phyloP scores from a whole-genome alignment of 1,139 yeast genomes.

The Suhomyces maxii region DNA sequence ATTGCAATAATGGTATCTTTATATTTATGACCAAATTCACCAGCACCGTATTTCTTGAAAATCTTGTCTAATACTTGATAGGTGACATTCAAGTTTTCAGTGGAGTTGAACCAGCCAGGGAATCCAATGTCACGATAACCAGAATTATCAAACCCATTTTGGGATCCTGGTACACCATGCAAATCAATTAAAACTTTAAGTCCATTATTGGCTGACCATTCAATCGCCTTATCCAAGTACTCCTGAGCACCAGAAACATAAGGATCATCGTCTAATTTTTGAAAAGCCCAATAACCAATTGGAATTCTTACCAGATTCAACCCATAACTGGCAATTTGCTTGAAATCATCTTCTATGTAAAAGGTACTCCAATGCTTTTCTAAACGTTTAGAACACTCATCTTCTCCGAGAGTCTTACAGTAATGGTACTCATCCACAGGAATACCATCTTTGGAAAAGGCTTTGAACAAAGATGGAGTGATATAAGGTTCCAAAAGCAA shows the following conservation, averaged over 20 bases:
- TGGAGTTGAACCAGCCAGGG: constrained; percentile 52
- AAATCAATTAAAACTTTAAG: constrained; percentile 62
- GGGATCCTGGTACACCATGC: constrained; percentile 69
- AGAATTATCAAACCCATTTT: constrained; percentile 71
- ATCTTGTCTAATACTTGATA: constrained; percentile 44
- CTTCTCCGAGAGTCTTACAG: constrained; percentile 47
- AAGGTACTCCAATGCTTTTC: constrained; percentile 55
- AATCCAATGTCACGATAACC: constrained; percentile 50
- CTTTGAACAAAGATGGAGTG: constrained; percentile 58
- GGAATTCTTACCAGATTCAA: constrained; percentile 65
- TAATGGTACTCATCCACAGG: constrained; percentile 59
- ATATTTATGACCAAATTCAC: constrained; percentile 30
- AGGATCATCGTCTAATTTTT: constrained; percentile 49
- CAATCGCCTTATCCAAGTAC: constrained; percentile 54
- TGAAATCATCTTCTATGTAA: constrained; percentile 55
- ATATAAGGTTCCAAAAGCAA: constrained; percentile 64
- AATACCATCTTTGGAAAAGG: constrained; percentile 29
- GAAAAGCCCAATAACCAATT: constrained; percentile 69
- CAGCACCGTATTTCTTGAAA: constrained; percentile 44
- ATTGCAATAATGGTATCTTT: constrained; percentile 57
- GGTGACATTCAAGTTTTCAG: constrained; percentile 45
- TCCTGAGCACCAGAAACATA: constrained; percentile 57
- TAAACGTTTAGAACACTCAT: constrained; percentile 42
- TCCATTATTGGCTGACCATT: constrained; percentile 52
- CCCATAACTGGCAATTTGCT: constrained; percentile 47